Conservation (phyloP, 2,329 filamentous ascomycete genomes). For the Sclerotinia borealis region DNA sequence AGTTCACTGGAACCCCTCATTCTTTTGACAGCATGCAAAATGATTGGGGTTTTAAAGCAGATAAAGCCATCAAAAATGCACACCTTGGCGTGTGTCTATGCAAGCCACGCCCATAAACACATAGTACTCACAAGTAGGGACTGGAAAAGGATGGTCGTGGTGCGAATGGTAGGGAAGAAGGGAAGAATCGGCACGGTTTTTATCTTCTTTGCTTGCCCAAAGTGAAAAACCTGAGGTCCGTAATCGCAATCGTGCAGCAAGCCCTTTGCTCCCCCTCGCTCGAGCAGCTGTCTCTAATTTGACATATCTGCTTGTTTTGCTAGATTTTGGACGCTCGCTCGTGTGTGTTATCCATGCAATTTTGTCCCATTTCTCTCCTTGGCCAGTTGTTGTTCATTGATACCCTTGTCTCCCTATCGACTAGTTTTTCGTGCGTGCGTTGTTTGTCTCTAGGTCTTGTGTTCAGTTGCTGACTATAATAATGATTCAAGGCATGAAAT, state of each 20-base stretch:
- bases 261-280: not conserved
- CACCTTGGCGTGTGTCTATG: not conserved
- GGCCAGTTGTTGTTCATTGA: not conserved
- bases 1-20: not conserved
- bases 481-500: not conserved
- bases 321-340: not conserved
- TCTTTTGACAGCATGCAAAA: not conserved
- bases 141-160: not conserved
- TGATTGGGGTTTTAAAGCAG: not conserved
- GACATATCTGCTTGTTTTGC: not conserved
- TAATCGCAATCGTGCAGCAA: slow-evolving; percentile 9
- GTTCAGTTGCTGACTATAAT: not conserved
- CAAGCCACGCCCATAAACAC: slow-evolving; percentile 2
- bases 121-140: not conserved
- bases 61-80: not conserved
- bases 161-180: not conserved
- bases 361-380: not conserved
- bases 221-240: not conserved
- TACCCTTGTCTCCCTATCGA: not conserved
- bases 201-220: not conserved
- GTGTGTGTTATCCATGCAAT: not conserved
- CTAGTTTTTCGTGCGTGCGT: not conserved
- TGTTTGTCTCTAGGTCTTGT: not conserved
- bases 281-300: not conserved
- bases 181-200: not conserved